Conservation (phyloP, 176 grass and related monocot species). For the Zoysia pacifica region DNA sequence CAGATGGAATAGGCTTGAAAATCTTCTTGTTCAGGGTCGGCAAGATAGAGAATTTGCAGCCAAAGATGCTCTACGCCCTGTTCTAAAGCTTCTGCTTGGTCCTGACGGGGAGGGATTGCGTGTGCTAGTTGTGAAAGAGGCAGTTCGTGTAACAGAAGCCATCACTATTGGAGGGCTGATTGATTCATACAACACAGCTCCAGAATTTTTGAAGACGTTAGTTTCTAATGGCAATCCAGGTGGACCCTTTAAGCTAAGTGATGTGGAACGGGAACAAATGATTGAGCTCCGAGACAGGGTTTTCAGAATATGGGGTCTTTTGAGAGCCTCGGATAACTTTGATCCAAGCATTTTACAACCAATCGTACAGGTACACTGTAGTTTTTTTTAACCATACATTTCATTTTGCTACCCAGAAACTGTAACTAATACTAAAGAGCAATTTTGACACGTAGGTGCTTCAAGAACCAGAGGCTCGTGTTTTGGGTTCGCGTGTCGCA, state of each 20-base stretch:
- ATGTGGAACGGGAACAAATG: slow-evolving; percentile 66
- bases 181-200: slow-evolving; percentile 71
- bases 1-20: slow-evolving; percentile 99
- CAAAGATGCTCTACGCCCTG: slow-evolving; percentile 93
- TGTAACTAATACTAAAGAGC: neutral
- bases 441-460: slow-evolving; percentile 59
- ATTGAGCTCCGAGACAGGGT: slow-evolving; percentile 79
- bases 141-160: slow-evolving; percentile 84
- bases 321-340: slow-evolving; percentile 87
- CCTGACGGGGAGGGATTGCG: slow-evolving; percentile 82
- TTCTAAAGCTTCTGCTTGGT: slow-evolving; percentile 81
- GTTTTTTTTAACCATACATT: neutral
- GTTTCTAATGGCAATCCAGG: slow-evolving; percentile 59
- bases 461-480: slow-evolving; percentile 77
- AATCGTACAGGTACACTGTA: slow-evolving; percentile 71
- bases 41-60: slow-evolving; percentile 90
- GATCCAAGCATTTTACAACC: slow-evolving; percentile 93
- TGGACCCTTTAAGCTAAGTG: slow-evolving; percentile 73
- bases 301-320: slow-evolving; percentile 78
- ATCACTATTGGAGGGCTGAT: slow-evolving; percentile 69
- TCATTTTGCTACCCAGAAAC: neutral
- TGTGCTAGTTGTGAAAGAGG: slow-evolving; percentile 84
- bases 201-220: slow-evolving; percentile 73
- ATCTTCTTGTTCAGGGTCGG: slow-evolving; percentile 92
- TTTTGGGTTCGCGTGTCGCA: slow-evolving; percentile 69